Evolutionary conservation across 768 basidiomycete species (phyloP).

Genomic region (Pisolithus tinctorius): DNA sequence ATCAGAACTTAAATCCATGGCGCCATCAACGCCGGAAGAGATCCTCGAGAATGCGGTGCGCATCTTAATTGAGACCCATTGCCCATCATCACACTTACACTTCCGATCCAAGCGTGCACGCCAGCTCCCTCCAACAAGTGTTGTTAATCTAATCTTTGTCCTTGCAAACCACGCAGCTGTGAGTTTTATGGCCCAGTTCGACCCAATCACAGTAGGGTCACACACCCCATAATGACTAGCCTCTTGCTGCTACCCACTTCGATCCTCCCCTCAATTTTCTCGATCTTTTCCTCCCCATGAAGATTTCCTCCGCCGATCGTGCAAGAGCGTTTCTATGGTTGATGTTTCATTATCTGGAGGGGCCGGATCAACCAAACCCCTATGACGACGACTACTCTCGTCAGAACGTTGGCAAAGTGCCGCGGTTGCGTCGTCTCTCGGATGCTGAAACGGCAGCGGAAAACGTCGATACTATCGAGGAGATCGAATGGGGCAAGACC

Average conservation of each 20-base stretch:
- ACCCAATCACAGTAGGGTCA: constrained; percentile 4
- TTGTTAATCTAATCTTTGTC: constrained; percentile 82
- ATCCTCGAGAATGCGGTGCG: constrained; percentile 63
- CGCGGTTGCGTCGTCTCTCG: constrained; percentile 49
- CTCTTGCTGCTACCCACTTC: constrained; percentile 63
- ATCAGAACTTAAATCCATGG: constrained; percentile 55
- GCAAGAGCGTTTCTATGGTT: constrained; percentile 81
- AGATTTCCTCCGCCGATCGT: constrained; percentile 64
- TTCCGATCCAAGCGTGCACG: constrained; percentile 41
- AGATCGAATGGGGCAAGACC: constrained; percentile 67
- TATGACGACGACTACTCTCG: constrained; percentile 65
- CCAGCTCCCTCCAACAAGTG: constrained; percentile 71
- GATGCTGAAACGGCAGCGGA: constrained; percentile 51
- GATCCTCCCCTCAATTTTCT: constrained; percentile 69
- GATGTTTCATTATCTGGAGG: constrained; percentile 76
- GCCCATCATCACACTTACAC: constrained; percentile 6
- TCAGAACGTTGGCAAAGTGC: constrained; percentile 55
- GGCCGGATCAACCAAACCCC: constrained; percentile 56
- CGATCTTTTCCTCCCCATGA: constrained; percentile 78
- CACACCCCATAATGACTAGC: constrained; percentile 30
- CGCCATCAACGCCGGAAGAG: constrained; percentile 70
- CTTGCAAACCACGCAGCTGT: constrained; percentile 75
- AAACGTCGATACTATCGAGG: constrained; percentile 74
- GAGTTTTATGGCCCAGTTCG: constrained; percentile 22
- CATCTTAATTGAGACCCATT: constrained; percentile 6